These are phyloP conservation scores for Sphaerulina vaccinii DNA, from an alignment of 2,329 filamentous ascomycete species.

Conservation along the genomic window DNA sequence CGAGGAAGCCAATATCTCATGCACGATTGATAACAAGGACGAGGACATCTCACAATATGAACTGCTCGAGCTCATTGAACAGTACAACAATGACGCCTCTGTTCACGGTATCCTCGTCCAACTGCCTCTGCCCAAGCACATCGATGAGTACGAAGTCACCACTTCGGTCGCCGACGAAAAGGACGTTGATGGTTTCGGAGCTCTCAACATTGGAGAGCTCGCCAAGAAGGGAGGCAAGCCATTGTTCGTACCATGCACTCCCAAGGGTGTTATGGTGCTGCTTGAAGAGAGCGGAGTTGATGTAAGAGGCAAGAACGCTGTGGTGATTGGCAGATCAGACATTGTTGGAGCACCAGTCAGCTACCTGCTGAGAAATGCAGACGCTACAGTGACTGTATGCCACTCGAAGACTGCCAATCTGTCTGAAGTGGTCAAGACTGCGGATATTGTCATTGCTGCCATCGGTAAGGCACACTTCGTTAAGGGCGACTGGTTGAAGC, in stretches of 20 bases:
- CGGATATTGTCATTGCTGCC: constrained; percentile 87
- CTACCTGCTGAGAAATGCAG: constrained; percentile 89
- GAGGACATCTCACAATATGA: constrained; percentile 80
- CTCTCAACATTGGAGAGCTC: constrained; percentile 91
- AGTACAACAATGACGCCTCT: constrained; percentile 79
- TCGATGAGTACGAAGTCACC: constrained; percentile 87
- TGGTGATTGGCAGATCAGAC: constrained; percentile 91
- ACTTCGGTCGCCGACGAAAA: constrained; percentile 90
- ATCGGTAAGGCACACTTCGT: constrained; percentile 86
- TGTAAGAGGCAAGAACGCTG: constrained; percentile 84
- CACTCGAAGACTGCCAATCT: constrained; percentile 83
- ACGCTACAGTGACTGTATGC: constrained; percentile 95
- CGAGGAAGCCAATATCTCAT: constrained; percentile 87
- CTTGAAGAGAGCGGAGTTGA: constrained; percentile 81
- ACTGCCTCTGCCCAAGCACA: constrained; percentile 81
- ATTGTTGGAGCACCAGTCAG: constrained; percentile 97
- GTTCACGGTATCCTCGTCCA: constrained; percentile 95
- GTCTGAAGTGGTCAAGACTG: constrained; percentile 70
- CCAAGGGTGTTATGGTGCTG: constrained; percentile 94
- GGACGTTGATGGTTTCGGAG: constrained; percentile 96
- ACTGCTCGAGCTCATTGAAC: constrained; percentile 76
- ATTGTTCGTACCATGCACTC: constrained; percentile 90
- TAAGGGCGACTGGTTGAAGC: constrained; percentile 93
- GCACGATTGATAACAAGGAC: constrained; percentile 79
- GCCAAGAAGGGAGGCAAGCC: constrained; percentile 91